Percentiles rank a stretch among this genome's conserved stretches.
Evolutionary conservation across 257 asterid genomes (phyloP).

Genomic region (Solanum peruvianum): DNA sequence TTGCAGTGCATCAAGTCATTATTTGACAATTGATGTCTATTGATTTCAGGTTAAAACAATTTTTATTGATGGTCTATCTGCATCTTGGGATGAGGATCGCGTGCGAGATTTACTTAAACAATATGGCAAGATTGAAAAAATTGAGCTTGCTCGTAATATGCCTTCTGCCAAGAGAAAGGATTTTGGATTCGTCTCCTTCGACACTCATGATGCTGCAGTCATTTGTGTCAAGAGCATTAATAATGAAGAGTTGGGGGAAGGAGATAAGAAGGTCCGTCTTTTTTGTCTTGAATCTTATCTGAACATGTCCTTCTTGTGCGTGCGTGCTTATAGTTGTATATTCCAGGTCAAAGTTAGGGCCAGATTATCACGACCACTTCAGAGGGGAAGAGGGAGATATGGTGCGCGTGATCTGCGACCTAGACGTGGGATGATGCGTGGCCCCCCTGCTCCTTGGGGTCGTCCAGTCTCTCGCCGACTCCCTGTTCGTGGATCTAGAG

Average conservation of each 20-base stretch:
- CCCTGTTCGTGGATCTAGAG: conserved; percentile 50
- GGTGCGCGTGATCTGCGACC: conserved; percentile 52
- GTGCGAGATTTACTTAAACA: conserved; percentile 52
- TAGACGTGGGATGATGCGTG: conserved; percentile 42
- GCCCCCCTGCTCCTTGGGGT: conserved; percentile 62
- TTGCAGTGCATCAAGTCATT: not conserved
- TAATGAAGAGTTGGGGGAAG: conserved; percentile 89
- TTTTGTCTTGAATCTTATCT: not conserved
- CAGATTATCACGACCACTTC: conserved; percentile 93
- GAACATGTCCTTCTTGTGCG: not conserved
- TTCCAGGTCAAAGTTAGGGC: conserved; percentile 96
- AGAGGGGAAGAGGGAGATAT: conserved; percentile 88
- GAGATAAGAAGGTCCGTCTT: conserved; percentile 59
- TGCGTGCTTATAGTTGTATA: not conserved
- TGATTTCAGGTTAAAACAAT: conserved; percentile 81
- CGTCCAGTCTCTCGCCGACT: conserved; percentile 45
- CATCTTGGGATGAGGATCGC: conserved; percentile 85
- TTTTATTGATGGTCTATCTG: conserved; percentile 86
- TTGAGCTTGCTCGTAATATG: conserved; percentile 97
- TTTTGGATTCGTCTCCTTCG: conserved; percentile 91
- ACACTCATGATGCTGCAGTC: conserved; percentile 82
- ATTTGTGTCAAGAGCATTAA: conserved; percentile 84
- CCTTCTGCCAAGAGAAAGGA: conserved; percentile 98
- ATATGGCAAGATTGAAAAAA: conserved; percentile 71
- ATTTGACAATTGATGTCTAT: not conserved